Evolutionary conservation across 2,329 filamentous ascomycete genomes (phyloP), one percentile per base, ranked within the genome.

Genomic region (Clonostachys rosea): DNA sequence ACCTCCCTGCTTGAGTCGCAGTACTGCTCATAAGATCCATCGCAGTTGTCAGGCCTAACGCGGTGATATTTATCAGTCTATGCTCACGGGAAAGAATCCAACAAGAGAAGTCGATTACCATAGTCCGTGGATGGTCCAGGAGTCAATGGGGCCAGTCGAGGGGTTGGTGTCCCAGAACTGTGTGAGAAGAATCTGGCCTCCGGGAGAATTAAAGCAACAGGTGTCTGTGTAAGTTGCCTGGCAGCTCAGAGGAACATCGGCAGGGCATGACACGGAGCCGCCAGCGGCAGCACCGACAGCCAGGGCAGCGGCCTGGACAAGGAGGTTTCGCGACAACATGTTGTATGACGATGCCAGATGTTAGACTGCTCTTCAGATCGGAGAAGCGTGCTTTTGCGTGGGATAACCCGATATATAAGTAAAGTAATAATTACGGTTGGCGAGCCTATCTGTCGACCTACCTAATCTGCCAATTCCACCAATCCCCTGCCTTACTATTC

Each of bases 131-230:
- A 89, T 76, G 2, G 85, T 89, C 86, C 86, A 91, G 6, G 80
- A 83, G 59, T 89, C 77, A n/a, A 53, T 40, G 3, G 87, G 86
- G 0, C 87, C 86, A 5, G 80, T 76, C 2, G 75, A 68, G 3
- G 85, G 85, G 48, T 76, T 60, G 1, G 81, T 78, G 58, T 91
- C 86, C 87, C 87, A 91, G 66, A 91, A 90, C 56, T 91, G 86
- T 3, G 87, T 90, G 63, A 82, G 79, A 5, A 90, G 73, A 41
- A 91, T 67, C 51, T 87, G 79, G 7, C 87, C 87, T 18, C 43
- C 40, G 5, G 85, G 83, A 0, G 87, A 86, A 18, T 79, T 74
- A 69, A 89, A 87, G 66, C 87, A 91, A 69, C 87, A 91, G 7
- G 83, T 77, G 5, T 75, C 78, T 57, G 83, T 83, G 24, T 30